A percentile compares a stretch with the other conserved stretches of the same genome.
Conservation (phyloP, 768 basidiomycete species). For the Cytidiella melzeri region DNA sequence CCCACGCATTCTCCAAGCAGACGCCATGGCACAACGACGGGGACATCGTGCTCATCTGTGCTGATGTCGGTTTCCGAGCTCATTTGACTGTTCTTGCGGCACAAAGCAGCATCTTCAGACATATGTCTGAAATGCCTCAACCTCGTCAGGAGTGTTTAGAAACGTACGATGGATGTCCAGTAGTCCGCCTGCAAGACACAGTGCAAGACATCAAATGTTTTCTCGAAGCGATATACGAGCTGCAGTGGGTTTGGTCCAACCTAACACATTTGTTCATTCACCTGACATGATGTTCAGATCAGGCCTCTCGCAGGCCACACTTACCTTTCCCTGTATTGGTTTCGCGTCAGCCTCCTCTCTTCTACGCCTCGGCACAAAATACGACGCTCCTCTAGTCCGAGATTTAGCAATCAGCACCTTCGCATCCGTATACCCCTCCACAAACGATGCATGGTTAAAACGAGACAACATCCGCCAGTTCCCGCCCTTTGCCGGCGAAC, state of each 20-base stretch:
- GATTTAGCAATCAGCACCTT: slow-evolving; percentile 13
- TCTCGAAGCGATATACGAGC: slow-evolving; percentile 3
- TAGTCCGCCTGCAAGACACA: slow-evolving; percentile 2
- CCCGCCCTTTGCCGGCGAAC: slow-evolving; percentile 8
- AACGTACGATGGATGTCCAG: slow-evolving; percentile 4
- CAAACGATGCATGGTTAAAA: slow-evolving; percentile 12
- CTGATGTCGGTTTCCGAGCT: slow-evolving; percentile 20
- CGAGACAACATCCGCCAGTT: slow-evolving; percentile 2
- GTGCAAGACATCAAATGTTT: background rate
- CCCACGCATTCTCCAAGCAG: background rate
- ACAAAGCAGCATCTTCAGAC: slow-evolving; percentile 15
- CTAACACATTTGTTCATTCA: background rate
- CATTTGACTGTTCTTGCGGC: slow-evolving; percentile 16
- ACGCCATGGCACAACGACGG: slow-evolving; percentile 24
- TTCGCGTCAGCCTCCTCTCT: slow-evolving; percentile 2
- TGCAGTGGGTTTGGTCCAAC: background rate
- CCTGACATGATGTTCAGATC: too few species aligned
- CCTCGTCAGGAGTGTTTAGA: background rate
- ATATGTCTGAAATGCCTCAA: slow-evolving; percentile 19
- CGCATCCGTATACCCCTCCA: slow-evolving; percentile 14
- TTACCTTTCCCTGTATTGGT: too few species aligned
- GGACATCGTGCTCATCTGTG: slow-evolving; percentile 19
- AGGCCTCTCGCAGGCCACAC: too few species aligned
- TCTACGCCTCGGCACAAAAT: slow-evolving; percentile 20
- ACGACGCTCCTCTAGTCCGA: slow-evolving; percentile 10